These are phyloP conservation scores for Suhomyces canberraensis DNA, from an alignment of 805 yeast genomes.

Conservation along the genomic window DNA sequence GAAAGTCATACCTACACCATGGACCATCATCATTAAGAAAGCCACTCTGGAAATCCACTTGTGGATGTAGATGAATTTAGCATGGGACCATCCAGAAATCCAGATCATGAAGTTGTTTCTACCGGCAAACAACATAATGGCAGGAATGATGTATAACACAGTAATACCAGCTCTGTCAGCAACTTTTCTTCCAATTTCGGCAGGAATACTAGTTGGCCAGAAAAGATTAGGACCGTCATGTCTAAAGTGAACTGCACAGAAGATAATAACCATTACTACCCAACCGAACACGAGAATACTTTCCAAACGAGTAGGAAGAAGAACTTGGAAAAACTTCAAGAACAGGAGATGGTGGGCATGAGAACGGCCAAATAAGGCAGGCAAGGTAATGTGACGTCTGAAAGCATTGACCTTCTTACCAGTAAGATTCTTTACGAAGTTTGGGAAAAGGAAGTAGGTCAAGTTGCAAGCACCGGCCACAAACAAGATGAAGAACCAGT, in stretches of 20 bases:
- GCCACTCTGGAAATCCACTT: conserved; percentile 60
- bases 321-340: conserved; percentile 13
- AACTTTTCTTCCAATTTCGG: conserved; percentile 39
- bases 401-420: conserved; percentile 12
- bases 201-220: conserved; percentile 19
- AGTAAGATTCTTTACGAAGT: conserved; percentile 25
- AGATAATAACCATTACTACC: conserved; percentile 30
- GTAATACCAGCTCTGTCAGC: conserved; percentile 56
- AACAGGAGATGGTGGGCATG: conserved; percentile 18
- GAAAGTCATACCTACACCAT: conserved; percentile 32
- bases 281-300: conserved; percentile 39
- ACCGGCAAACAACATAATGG: conserved; percentile 61
- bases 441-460: conserved; percentile 20
- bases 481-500: conserved; percentile 31
- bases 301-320: conserved; percentile 56
- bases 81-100: conserved; percentile 34
- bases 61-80: conserved; percentile 62
- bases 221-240: conserved; percentile 24
- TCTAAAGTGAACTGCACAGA: conserved; percentile 22
- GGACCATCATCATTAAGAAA: conserved; percentile 50
- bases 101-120: conserved; percentile 19
- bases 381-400: conserved; percentile 30
- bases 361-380: conserved; percentile 29
- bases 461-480: conserved; percentile 32
- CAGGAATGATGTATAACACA: conserved; percentile 53